Percentiles rank a stretch among this genome's conserved stretches.
Conservation (phyloP, 2,329 filamentous ascomycete genomes). For the Penicillium brasilianum region DNA sequence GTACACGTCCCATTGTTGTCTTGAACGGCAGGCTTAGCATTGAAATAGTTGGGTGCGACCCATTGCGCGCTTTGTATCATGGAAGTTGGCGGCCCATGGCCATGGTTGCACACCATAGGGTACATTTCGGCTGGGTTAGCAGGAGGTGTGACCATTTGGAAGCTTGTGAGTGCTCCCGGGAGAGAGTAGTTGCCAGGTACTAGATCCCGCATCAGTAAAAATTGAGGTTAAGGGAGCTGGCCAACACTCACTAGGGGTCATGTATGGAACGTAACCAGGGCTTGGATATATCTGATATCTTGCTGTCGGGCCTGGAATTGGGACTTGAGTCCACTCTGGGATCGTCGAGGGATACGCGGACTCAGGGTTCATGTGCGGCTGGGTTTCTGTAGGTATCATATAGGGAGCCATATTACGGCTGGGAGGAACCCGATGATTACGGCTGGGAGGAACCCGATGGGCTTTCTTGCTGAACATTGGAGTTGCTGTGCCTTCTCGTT, state of each 20-base stretch:
- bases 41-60: background rate
- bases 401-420: background rate
- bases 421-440: background rate
- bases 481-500: background rate
- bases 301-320: background rate
- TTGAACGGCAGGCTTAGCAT: background rate
- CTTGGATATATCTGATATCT: background rate
- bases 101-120: background rate
- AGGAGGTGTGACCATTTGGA: background rate
- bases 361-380: too few species aligned
- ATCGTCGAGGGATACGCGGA: background rate
- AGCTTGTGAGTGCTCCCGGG: background rate
- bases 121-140: background rate
- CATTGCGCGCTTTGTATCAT: background rate
- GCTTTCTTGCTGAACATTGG: background rate
- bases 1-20: background rate
- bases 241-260: background rate
- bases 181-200: background rate
- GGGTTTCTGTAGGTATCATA: background rate
- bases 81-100: background rate
- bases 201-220: background rate
- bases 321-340: background rate
- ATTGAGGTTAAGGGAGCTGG: background rate
- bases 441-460: background rate
- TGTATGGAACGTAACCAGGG: background rate